A percentile compares a stretch with the other conserved stretches of the same genome.
These are phyloP conservation scores for Colletotrichum sp. DNA, from an alignment of 2,329 filamentous ascomycete species.

Conservation along the genomic window DNA sequence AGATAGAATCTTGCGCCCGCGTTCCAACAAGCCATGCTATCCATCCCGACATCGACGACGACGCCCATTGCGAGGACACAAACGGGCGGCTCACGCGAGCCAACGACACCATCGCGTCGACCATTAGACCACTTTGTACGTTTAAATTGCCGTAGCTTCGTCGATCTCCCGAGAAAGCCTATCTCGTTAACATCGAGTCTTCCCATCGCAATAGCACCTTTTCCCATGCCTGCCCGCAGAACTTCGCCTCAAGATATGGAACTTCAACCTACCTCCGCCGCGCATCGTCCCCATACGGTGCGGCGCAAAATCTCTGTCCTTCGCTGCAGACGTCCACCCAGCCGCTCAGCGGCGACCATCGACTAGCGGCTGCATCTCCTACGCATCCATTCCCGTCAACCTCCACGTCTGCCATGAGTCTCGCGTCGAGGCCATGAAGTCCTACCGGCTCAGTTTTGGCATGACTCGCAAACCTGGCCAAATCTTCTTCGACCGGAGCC, in stretches of 20 bases:
- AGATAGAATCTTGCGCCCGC: not conserved
- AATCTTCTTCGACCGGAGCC: constrained; percentile 44
- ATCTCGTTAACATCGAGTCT: not conserved
- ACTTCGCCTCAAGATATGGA: constrained; percentile 54
- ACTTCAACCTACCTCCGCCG: constrained; percentile 44
- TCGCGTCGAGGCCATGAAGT: constrained; percentile 46
- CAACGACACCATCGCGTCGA: not conserved
- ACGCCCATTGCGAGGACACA: not conserved
- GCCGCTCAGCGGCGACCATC: constrained; percentile 16
- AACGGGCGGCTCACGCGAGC: not conserved
- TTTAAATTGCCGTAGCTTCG: not conserved
- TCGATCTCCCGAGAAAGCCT: constrained; percentile 8
- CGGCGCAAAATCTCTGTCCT: constrained; percentile 34
- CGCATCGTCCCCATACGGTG: constrained; percentile 50
- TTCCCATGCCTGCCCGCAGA: constrained; percentile 51
- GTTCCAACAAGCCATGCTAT: not conserved
- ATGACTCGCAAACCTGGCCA: constrained; percentile 44
- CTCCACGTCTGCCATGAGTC: constrained; percentile 53
- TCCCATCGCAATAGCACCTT: constrained; percentile 34
- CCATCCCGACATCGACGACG: not conserved
- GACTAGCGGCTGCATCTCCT: constrained; percentile 43
- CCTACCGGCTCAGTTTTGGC: constrained; percentile 46
- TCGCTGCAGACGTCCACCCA: not conserved
- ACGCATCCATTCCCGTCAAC: constrained; percentile 45
- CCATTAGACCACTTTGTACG: constrained; percentile 14